These are phyloP conservation scores for Suhomyces maxii DNA, from an alignment of 1,139 yeast genomes.

Conservation along the genomic window DNA sequence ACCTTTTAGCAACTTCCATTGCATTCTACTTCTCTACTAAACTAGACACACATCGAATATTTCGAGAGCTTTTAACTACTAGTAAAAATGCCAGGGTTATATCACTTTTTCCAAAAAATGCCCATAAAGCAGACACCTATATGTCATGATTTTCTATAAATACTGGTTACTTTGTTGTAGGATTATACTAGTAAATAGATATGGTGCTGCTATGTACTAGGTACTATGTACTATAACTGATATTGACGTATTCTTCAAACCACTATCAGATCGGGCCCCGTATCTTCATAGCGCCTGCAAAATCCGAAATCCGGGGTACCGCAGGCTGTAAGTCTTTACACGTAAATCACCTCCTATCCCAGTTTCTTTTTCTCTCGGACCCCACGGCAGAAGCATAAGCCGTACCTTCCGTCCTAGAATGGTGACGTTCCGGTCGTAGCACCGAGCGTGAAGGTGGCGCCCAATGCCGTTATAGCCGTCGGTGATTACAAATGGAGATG, in stretches of 20 bases:
- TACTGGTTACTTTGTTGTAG: too few relatives aligned
- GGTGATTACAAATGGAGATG: neutral
- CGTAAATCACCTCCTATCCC: slow-evolving; percentile 1
- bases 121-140: too few relatives aligned
- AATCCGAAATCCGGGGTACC: neutral
- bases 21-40: too few relatives aligned
- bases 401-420: slow-evolving; percentile 5
- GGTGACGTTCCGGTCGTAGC: neutral
- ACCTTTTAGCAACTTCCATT: too few relatives aligned
- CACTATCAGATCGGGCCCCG: neutral
- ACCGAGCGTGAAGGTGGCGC: neutral
- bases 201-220: neutral
- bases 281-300: neutral
- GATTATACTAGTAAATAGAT: too few relatives aligned
- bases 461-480: neutral
- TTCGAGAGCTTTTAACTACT: too few relatives aligned
- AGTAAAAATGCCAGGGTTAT: too few relatives aligned
- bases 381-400: slow-evolving; percentile 14
- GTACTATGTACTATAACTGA: neutral
- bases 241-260: neutral
- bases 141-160: too few relatives aligned
- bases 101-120: too few relatives aligned
- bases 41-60: too few relatives aligned
- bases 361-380: slow-evolving; percentile 10
- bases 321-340: neutral